These are phyloP conservation scores for Aspergillus fructus DNA, from an alignment of 2,329 filamentous ascomycete genomes.

Conservation along the genomic window DNA sequence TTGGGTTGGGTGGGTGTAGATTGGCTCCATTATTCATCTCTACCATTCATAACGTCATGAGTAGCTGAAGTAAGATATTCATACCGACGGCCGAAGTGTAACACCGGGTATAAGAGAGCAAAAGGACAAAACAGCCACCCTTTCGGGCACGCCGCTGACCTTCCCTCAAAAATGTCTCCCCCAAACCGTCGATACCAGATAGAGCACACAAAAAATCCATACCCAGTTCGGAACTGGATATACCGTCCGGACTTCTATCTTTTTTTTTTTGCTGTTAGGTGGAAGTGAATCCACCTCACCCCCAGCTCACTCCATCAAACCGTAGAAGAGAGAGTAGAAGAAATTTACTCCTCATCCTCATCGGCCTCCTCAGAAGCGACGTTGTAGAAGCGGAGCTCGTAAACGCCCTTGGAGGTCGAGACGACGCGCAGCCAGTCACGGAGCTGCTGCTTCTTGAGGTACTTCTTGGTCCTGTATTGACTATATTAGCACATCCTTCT, in stretches of 20 bases:
- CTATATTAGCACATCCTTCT: background rate
- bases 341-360: conserved; percentile 93
- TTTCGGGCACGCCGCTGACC: background rate
- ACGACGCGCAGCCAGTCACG: conserved; percentile 99
- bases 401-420: conserved; percentile 95
- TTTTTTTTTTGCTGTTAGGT: background rate
- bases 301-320: background rate
- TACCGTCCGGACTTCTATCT: background rate
- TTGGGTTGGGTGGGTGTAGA: conserved; percentile 16
- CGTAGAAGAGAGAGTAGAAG: background rate
- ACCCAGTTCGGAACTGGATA: background rate
- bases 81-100: background rate
- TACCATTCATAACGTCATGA: conserved; percentile 34
- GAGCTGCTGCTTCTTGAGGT: conserved; percentile 99
- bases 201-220: background rate
- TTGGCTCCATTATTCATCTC: conserved; percentile 27
- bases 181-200: background rate
- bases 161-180: background rate
- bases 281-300: background rate
- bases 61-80: conserved; percentile 20
- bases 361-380: conserved; percentile 97
- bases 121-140: background rate
- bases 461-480: conserved; percentile 88
- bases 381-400: conserved; percentile 99
- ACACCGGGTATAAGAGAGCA: conserved; percentile 2